Evolutionary conservation across 805 yeast genomes (phyloP).

Genomic region (Suhomyces pyralidae): DNA sequence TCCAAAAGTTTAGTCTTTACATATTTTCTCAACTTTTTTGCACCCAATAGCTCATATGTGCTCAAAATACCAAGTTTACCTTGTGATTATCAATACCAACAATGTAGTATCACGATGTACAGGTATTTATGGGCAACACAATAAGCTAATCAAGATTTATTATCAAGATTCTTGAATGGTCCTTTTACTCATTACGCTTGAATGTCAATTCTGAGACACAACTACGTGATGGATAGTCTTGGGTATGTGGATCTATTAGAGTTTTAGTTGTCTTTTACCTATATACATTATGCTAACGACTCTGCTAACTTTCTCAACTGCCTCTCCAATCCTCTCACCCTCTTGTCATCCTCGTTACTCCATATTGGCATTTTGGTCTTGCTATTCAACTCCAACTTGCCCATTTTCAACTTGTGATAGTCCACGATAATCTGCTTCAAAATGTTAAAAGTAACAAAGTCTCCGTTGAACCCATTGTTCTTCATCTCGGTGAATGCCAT

Average conservation of each 20-base stretch:
- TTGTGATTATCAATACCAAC: too few relatives aligned
- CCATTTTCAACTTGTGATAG: constrained; percentile 32
- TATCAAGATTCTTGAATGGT: too few relatives aligned
- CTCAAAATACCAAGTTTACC: too few relatives aligned
- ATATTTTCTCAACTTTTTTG: background rate
- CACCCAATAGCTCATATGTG: background rate
- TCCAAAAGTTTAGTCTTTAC: background rate
- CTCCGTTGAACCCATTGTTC: constrained; percentile 41
- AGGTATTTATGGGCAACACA: too few relatives aligned
- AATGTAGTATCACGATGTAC: too few relatives aligned
- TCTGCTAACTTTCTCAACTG: constrained; percentile 7
- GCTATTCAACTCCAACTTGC: constrained; percentile 20
- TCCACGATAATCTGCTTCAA: constrained; percentile 33
- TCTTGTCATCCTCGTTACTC: constrained; percentile 35
- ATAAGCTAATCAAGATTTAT: too few relatives aligned
- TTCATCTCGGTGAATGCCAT: constrained; percentile 35
- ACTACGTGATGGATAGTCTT: background rate
- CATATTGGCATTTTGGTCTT: constrained; percentile 29
- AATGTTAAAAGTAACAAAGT: constrained; percentile 32
- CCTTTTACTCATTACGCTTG: background rate
- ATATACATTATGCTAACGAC: background rate
- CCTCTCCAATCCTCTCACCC: constrained; percentile 23
- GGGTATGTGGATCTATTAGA: background rate
- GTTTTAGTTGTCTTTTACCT: background rate
- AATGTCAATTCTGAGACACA: too few relatives aligned